Evolutionary conservation across 2,329 filamentous ascomycete species (phyloP), one percentile per base, ranked within the genome.

Genomic region (Trichoderma atrobrunneum): DNA sequence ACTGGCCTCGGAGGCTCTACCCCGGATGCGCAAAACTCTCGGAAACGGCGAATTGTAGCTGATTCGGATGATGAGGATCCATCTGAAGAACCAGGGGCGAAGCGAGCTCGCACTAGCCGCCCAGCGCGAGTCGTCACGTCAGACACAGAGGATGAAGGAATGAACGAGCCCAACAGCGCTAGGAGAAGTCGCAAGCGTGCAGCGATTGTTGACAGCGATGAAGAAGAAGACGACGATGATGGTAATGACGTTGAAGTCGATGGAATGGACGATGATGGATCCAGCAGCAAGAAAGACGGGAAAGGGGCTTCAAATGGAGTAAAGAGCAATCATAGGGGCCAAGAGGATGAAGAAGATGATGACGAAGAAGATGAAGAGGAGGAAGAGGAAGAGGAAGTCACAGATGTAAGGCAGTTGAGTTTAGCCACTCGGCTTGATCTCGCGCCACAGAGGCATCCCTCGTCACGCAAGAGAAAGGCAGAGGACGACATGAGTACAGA

Each of bases 31-130:
- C 60, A 65, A n/a, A 34, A 68, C n/a, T 74, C 76, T 11, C 74
- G 75, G 6, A 81, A 80, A 57, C 77, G 79, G 1, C 78, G 74
- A 3, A 74, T 79, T 3, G 75, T 82, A 0, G 71, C 75, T 0
- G 81, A 81, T n/a, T 81, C 80, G 0, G 79, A 81, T 11, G 79
- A 80, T 5, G 78, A 78, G 18, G 76, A 78, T 0, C 75, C 76
- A 0, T 75, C 61, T 51, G 75, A 72, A 0, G 75, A 74, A 21
- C 75, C 74, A 2, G 67, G 43, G 7, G 63, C 70, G 1, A 81
- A 80, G 43, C 78, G 77, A 16, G 74, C 74, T 2, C 78, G 80
- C 11, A 73, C 64, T 0, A 61, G 64, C 1, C 74, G 70, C n/a
- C 16, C 60, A n/a, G 32, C 28, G n/a, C 56, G 24, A n/a, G 26